Percentiles rank a stretch among this genome's conserved stretches.
These are phyloP conservation scores for Penicillium psychrofluorescens DNA, from an alignment of 495 filamentous ascomycete species.

Conservation along the genomic window DNA sequence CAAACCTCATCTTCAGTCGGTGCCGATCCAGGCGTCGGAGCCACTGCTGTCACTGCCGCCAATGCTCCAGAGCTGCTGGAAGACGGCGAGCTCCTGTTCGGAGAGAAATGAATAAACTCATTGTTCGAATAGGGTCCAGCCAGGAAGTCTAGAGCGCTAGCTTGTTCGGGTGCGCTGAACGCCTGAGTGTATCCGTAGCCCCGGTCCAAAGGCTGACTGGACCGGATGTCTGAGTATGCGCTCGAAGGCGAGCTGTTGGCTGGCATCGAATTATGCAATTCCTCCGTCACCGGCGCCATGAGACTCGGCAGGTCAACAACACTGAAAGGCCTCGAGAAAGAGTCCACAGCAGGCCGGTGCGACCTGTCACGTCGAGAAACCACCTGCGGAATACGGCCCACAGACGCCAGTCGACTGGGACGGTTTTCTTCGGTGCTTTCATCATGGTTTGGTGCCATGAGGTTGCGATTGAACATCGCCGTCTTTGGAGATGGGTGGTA, in stretches of 20 bases:
- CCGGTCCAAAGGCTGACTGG: conserved; percentile 11
- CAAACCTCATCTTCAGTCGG: conserved; percentile 83
- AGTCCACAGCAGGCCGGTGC: conserved; percentile 64
- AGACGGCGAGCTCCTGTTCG: conserved; percentile 60
- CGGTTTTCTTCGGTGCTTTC: conserved; percentile 17
- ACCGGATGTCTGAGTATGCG: conserved; percentile 10
- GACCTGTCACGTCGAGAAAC: conserved; percentile 63
- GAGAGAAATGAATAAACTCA: conserved; percentile 69
- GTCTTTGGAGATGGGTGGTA: conserved; percentile 36
- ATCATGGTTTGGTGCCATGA: conserved; percentile 8
- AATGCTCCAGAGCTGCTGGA: conserved; percentile 62
- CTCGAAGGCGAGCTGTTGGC: conserved; percentile 20
- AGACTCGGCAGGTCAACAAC: conserved; percentile 26
- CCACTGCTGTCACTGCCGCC: conserved; percentile 51
- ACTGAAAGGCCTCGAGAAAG: conserved; percentile 78
- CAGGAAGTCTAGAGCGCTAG: conserved; percentile 29
- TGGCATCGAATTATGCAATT: conserved; percentile 7
- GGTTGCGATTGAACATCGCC: conserved; percentile 26
- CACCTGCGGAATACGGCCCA: conserved; percentile 87
- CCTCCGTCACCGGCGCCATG: conserved; percentile 11
- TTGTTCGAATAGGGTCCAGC: conserved; percentile 30
- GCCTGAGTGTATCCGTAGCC: conserved; percentile 26
- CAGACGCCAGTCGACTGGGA: conserved; percentile 56
- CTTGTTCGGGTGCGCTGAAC: conserved; percentile 29
- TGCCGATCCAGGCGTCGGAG: conserved; percentile 49